phyloP scores from a whole-genome alignment of 169 alveolate species.

The Plasmodium fragile region DNA sequence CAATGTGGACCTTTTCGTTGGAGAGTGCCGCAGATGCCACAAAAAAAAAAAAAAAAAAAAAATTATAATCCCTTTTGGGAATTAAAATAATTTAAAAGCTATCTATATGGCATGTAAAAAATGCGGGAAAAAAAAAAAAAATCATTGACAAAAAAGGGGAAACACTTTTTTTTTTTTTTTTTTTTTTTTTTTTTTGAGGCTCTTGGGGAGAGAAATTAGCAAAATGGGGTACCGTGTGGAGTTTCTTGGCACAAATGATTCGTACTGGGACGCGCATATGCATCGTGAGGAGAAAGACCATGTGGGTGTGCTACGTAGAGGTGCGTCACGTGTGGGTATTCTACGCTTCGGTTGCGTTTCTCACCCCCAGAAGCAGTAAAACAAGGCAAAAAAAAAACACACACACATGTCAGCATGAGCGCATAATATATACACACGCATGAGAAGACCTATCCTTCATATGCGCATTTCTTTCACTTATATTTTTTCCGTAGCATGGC shows the following conservation, averaged over 20 bases:
- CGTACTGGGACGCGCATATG: background rate
- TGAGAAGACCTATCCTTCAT: background rate
- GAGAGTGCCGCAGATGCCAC: background rate
- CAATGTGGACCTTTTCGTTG: background rate
- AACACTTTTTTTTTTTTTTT: background rate
- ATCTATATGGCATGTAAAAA: background rate
- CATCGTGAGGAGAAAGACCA: background rate
- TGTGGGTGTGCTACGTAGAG: background rate
- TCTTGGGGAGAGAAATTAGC: background rate
- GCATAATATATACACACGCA: background rate
- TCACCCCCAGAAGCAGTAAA: background rate
- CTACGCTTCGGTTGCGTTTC: background rate
- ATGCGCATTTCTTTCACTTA: slow-evolving; percentile 5
- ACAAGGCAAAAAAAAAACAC: background rate
- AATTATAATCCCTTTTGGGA: background rate
- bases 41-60: background rate
- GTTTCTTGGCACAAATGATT: background rate
- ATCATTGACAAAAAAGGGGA: background rate
- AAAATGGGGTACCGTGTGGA: background rate
- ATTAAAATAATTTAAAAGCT: background rate
- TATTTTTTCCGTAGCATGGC: slow-evolving; percentile 21
- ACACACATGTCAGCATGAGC: background rate
- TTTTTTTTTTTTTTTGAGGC: background rate
- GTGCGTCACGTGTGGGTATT: background rate
- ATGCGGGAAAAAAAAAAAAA: background rate